Percentiles rank a stretch among this genome's conserved stretches.
These are phyloP conservation scores for Sinapis alba DNA, from an alignment of 441 rosid genomes.

Conservation along the genomic window DNA sequence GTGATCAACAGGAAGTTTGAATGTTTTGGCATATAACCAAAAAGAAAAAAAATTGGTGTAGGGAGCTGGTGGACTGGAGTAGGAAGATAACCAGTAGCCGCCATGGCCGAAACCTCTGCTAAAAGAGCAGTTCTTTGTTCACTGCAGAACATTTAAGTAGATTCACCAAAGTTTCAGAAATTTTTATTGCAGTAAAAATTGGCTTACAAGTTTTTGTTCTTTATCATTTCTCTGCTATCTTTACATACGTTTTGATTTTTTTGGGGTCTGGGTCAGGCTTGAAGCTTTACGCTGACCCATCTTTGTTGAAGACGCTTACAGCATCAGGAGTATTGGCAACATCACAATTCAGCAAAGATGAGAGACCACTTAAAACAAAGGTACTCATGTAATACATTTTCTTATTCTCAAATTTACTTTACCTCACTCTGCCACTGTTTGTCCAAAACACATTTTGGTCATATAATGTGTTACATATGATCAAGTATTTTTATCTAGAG, in stretches of 20 bases:
- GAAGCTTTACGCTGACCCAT: background rate
- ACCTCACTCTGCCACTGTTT: background rate
- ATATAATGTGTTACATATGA: background rate
- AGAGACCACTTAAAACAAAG: conserved; percentile 51
- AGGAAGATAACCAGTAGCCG: background rate
- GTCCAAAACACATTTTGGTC: background rate
- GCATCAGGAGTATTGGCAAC: background rate
- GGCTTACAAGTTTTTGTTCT: too few species aligned
- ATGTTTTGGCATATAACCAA: too few species aligned
- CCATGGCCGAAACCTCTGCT: too few species aligned
- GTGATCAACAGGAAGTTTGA: too few species aligned
- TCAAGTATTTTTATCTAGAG: conserved; percentile 46
- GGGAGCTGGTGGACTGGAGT: background rate
- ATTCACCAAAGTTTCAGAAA: too few species aligned
- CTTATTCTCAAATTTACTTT: background rate
- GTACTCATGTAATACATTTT: too few species aligned
- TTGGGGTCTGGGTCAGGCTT: background rate
- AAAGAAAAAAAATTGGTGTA: background rate
- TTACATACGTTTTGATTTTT: too few species aligned
- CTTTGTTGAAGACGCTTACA: background rate
- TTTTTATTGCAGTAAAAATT: too few species aligned
- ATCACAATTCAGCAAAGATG: conserved; percentile 38
- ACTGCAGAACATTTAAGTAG: too few species aligned
- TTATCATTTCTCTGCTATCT: too few species aligned
- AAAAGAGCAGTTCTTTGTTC: too few species aligned